phyloP scores from a whole-genome alignment of 306 rosid genomes.

The Betula pendula region DNA sequence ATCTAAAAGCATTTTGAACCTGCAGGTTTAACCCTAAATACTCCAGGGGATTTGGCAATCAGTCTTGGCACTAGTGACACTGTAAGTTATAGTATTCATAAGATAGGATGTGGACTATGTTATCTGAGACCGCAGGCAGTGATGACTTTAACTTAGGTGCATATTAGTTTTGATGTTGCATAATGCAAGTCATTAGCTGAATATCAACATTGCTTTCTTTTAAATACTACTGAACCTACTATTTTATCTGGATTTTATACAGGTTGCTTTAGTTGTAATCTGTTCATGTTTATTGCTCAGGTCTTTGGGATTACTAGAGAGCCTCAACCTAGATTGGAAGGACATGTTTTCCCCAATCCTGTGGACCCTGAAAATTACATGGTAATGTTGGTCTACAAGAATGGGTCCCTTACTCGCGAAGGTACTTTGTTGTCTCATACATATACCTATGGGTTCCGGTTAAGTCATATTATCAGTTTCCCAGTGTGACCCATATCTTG shows the following conservation, averaged over 20 bases:
- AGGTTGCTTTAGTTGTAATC: slow-evolving; percentile 22
- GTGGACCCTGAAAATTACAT: slow-evolving; percentile 84
- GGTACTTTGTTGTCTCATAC: slow-evolving; percentile 45
- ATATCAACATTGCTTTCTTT: neutral
- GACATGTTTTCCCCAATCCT: slow-evolving; percentile 92
- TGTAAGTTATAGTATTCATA: slow-evolving; percentile 45
- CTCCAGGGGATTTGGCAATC: slow-evolving; percentile 93
- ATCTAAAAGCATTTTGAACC: slow-evolving; percentile 23
- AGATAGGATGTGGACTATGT: neutral
- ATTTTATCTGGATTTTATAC: slow-evolving; percentile 10
- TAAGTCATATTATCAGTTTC: slow-evolving; percentile 18
- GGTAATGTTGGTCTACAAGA: slow-evolving; percentile 97
- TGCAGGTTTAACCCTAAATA: slow-evolving; percentile 90
- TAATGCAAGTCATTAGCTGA: neutral
- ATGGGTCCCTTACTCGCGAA: slow-evolving; percentile 96
- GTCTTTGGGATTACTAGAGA: slow-evolving; percentile 83
- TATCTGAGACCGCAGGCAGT: slow-evolving; percentile 10
- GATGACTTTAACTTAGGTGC: neutral
- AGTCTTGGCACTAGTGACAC: slow-evolving; percentile 99
- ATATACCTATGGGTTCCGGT: slow-evolving; percentile 4
- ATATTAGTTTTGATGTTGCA: neutral
- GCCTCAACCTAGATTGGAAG: slow-evolving; percentile 88
- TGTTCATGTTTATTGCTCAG: slow-evolving; percentile 40
- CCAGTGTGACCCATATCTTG: slow-evolving; percentile 12
- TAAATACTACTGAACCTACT: neutral